Evolutionary conservation across 2,329 filamentous ascomycete genomes (phyloP).

Genomic region (Bipolaris oryzae): DNA sequence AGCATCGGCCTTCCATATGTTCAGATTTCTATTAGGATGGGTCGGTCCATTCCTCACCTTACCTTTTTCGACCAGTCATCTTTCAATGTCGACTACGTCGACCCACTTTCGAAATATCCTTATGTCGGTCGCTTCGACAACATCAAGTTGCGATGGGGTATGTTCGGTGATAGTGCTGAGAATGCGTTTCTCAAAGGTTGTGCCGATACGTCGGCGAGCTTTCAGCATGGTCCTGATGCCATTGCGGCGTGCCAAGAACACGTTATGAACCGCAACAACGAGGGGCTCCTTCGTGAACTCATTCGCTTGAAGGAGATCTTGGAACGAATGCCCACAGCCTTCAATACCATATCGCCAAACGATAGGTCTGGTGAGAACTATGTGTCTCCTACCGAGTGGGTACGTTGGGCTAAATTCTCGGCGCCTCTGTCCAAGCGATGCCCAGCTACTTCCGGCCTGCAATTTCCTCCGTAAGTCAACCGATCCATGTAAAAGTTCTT

Average conservation of each 20-base stretch:
- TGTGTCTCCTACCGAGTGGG: conserved; percentile 33
- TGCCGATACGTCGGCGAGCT: conserved; percentile 34
- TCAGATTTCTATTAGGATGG: conserved; percentile 61
- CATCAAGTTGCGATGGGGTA: conserved; percentile 29
- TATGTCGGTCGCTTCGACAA: conserved; percentile 48
- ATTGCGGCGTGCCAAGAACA: conserved; percentile 36
- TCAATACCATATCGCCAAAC: conserved; percentile 33
- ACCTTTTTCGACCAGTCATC: conserved; percentile 62
- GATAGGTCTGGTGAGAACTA: conserved; percentile 32
- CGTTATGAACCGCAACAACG: conserved; percentile 34
- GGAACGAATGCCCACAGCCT: conserved; percentile 33
- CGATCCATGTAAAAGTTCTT: not conserved
- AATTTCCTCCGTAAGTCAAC: conserved; percentile 25
- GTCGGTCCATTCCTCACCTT: conserved; percentile 60
- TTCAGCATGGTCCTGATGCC: conserved; percentile 34
- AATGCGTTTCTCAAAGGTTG: conserved; percentile 35
- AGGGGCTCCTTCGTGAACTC: conserved; percentile 32
- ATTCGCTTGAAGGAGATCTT: conserved; percentile 34
- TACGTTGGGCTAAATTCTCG: conserved; percentile 36
- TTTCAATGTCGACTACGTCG: conserved; percentile 59
- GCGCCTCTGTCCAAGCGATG: conserved; percentile 34
- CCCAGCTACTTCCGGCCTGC: conserved; percentile 32
- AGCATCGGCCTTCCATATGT: conserved; percentile 60
- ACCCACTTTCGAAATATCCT: conserved; percentile 57
- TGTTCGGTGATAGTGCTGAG: conserved; percentile 35